phyloP scores from a whole-genome alignment of 1,284 basidiomycete species.

The Trametes versicolor region DNA sequence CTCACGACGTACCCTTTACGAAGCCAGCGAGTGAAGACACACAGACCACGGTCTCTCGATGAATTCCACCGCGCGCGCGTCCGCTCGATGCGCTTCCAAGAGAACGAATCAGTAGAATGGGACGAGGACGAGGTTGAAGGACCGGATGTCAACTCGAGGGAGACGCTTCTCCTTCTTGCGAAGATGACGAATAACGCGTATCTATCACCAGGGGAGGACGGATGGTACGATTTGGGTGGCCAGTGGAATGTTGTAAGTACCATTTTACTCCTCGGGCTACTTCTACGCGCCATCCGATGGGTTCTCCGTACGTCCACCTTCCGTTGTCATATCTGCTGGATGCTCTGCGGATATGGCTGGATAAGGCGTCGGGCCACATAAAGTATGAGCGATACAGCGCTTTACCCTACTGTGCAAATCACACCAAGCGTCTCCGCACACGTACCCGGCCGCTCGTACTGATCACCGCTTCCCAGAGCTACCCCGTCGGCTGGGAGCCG shows the following conservation, averaged over 20 bases:
- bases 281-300: too few species aligned
- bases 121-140: slow-evolving; percentile 65
- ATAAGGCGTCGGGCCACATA: neutral
- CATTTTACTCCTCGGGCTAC: neutral
- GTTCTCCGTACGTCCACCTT: too few species aligned
- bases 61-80: slow-evolving; percentile 59
- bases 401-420: neutral
- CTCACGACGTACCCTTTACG: slow-evolving; percentile 47
- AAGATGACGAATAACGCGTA: slow-evolving; percentile 98
- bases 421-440: neutral
- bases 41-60: slow-evolving; percentile 61
- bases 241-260: slow-evolving; percentile 71
- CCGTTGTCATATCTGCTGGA: too few species aligned
- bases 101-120: slow-evolving; percentile 64
- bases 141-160: slow-evolving; percentile 81
- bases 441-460: neutral
- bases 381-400: neutral
- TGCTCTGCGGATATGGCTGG: too few species aligned
- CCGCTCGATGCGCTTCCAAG: slow-evolving; percentile 58
- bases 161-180: slow-evolving; percentile 85
- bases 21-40: slow-evolving; percentile 52
- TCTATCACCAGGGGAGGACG: slow-evolving; percentile 62
- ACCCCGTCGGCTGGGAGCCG: slow-evolving; percentile 93
- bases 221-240: slow-evolving; percentile 82
- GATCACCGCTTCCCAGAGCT: slow-evolving; percentile 55